Evolutionary conservation across 2,329 filamentous ascomycete species (phyloP), one percentile per base, ranked within the genome.

Genomic region (Aureobasidium sp.): DNA sequence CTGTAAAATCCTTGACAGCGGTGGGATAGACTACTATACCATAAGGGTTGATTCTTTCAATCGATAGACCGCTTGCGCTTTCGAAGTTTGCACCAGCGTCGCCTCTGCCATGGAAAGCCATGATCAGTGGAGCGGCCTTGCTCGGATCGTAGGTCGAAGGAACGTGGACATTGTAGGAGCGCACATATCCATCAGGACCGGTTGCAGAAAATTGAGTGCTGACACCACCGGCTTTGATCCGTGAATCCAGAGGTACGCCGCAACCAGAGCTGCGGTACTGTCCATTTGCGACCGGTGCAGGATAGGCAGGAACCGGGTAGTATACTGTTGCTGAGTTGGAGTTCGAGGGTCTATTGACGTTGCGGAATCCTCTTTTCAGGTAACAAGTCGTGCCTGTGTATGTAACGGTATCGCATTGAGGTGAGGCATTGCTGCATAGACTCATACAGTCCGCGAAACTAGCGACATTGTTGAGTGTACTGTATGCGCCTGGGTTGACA

Each of bases 31-130:
- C 66, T 2, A 67, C 64, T 40, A 76, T 72, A 1, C 67, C 69
- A 29, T 74, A 57, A 4, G 70, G 69, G 25, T 75, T 75, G 60
- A 71, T 73, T 3, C 62, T 62, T 11, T 68, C 61, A 49, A 74
- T 71, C 30, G 71, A 72, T 58, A 77, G 75, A 38, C 71, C 68
- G 12, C 72, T 71, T 2, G 75, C 65, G 4, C 61, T 55, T 57
- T 72, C 70, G 56, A 76, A 67, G 6, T 65, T 63, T 34, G 62
- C 57, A 29, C 68, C 67, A 24, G 64, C 63, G 41, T 71, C 67
- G 14, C 59, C 61, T 6, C 70, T 66, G 3, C 74, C 75, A 53
- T 78, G 74, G 58, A 71, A 78, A 6, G 74, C 75, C 30, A 78
- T 62, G 38, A 77, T 74, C 22, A 78, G 53, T 1, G 73, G 68